phyloP scores from a whole-genome alignment of 257 asterid genomes.

The Salvia rosmarinus region DNA sequence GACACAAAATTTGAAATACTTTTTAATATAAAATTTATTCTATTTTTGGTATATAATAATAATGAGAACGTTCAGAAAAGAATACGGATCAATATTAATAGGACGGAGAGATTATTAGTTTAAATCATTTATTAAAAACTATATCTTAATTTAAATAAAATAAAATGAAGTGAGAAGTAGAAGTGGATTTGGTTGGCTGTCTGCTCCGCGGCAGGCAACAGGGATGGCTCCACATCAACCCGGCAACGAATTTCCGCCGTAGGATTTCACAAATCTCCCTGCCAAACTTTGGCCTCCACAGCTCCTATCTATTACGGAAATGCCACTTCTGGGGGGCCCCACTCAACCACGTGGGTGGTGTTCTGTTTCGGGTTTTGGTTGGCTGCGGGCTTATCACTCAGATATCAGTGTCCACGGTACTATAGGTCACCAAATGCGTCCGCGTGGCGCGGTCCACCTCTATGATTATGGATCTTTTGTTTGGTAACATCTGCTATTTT shows the following conservation, averaged over 20 bases:
- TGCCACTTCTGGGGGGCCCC: conserved; percentile 8
- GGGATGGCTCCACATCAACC: conserved; percentile 59
- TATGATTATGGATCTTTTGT: not conserved
- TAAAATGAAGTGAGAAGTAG: not conserved
- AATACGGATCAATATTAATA: too few species aligned
- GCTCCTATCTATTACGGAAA: not conserved
- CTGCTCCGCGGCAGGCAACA: conserved; percentile 61
- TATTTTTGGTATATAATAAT: too few species aligned
- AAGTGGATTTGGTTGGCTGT: conserved; percentile 47
- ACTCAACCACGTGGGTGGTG: conserved; percentile 38
- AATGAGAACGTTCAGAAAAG: too few species aligned
- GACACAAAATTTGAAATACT: too few species aligned
- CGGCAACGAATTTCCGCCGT: conserved; percentile 40
- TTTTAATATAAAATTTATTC: too few species aligned
- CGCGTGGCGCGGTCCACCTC: conserved; percentile 44
- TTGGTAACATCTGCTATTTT: not conserved
- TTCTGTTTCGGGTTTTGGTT: conserved; percentile 14
- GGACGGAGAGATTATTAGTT: too few species aligned
- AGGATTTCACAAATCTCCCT: not conserved
- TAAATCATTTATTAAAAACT: too few species aligned
- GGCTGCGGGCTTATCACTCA: conserved; percentile 28
- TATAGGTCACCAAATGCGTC: conserved; percentile 37
- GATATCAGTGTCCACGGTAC: conserved; percentile 43
- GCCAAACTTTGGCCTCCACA: not conserved
- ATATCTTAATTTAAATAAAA: too few species aligned